Evolutionary conservation across 1,284 basidiomycete genomes (phyloP).

Genomic region (Ceratobasidium sp.): DNA sequence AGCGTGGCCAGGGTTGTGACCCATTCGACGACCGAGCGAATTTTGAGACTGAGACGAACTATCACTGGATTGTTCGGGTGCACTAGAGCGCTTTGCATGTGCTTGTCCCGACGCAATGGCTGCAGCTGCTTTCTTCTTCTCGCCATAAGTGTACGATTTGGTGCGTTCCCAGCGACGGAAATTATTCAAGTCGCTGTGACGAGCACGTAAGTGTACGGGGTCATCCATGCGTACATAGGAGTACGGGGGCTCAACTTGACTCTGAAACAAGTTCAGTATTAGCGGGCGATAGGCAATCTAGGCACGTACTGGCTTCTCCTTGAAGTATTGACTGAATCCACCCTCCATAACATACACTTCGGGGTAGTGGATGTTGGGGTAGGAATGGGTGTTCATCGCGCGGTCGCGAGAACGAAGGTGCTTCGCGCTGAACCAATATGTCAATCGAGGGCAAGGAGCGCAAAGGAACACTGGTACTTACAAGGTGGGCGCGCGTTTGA

Average conservation of each 20-base stretch:
- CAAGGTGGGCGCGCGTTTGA: slow-evolving; percentile 95
- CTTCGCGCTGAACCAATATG: slow-evolving; percentile 69
- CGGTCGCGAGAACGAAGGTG: slow-evolving; percentile 91
- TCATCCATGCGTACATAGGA: slow-evolving; percentile 94
- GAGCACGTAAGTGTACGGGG: slow-evolving; percentile 77
- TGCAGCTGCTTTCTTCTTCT: slow-evolving; percentile 48
- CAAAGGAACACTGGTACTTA: slow-evolving; percentile 53
- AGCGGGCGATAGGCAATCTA: not conserved
- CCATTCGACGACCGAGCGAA: slow-evolving; percentile 45
- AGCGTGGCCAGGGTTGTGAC: slow-evolving; percentile 58
- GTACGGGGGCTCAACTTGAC: slow-evolving; percentile 58
- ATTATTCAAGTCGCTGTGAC: slow-evolving; percentile 85
- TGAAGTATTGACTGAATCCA: slow-evolving; percentile 90
- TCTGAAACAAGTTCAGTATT: slow-evolving; percentile 20
- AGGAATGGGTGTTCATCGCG: slow-evolving; percentile 82
- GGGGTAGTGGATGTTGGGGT: slow-evolving; percentile 94
- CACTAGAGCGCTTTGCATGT: slow-evolving; percentile 36
- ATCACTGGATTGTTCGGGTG: slow-evolving; percentile 14
- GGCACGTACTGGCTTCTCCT: slow-evolving; percentile 57
- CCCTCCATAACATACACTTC: slow-evolving; percentile 98
- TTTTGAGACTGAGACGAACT: slow-evolving; percentile 46
- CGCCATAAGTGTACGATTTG: slow-evolving; percentile 88
- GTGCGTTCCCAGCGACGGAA: slow-evolving; percentile 85
- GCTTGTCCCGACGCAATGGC: slow-evolving; percentile 35
- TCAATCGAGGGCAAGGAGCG: slow-evolving; percentile 3